phyloP scores from a whole-genome alignment of 1,284 basidiomycete genomes.

The Leccinum subfulvum region DNA sequence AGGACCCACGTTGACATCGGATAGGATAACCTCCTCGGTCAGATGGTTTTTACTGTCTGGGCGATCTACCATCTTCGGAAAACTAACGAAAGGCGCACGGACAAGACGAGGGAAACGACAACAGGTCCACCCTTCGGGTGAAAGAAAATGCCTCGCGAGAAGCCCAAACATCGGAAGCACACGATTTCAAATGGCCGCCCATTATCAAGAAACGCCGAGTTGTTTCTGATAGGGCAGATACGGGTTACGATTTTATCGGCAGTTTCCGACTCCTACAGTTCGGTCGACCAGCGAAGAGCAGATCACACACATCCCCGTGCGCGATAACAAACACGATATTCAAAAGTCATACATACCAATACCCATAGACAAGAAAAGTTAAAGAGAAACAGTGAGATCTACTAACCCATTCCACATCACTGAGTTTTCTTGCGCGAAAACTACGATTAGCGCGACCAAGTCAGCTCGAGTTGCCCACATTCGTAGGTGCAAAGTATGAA shows the following conservation, averaged over 20 bases:
- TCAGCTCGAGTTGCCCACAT: background rate
- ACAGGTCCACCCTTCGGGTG: background rate
- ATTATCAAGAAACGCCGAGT: background rate
- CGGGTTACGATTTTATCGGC: background rate
- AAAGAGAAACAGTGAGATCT: background rate
- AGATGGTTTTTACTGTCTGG: background rate
- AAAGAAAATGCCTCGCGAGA: background rate
- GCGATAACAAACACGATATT: background rate
- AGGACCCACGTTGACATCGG: slow-evolving; percentile 16
- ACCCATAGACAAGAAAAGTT: background rate
- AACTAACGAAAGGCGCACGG: background rate
- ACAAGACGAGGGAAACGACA: slow-evolving; percentile 7
- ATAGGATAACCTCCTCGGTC: background rate
- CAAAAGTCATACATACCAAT: background rate
- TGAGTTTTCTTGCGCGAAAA: slow-evolving; percentile 21
- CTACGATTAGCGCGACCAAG: slow-evolving; percentile 2
- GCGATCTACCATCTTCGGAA: background rate
- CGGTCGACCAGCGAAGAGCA: background rate
- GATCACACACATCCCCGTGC: background rate
- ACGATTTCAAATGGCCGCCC: slow-evolving; percentile 2
- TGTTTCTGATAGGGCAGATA: background rate
- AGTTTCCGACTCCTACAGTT: background rate
- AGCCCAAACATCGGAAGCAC: background rate
- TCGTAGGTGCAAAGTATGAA: background rate
- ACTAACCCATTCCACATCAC: background rate